Evolutionary conservation across 345 rosid species (phyloP), one percentile per base, ranked within the genome.

Genomic region (Eutrema japonicum): DNA sequence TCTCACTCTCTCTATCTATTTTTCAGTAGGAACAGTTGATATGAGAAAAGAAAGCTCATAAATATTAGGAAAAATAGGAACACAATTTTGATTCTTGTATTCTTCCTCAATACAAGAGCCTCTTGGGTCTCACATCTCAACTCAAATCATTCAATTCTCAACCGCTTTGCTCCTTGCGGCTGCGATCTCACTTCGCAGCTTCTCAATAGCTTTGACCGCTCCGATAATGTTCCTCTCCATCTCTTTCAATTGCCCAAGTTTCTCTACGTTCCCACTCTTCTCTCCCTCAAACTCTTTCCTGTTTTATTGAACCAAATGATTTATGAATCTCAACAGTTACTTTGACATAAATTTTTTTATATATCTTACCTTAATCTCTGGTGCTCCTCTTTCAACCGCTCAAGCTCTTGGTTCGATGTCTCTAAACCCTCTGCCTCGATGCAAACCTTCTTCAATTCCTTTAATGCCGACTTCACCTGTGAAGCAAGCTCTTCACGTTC

Each of bases 171-270:
- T 63, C 48, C 59, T 58, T 71, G 66, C 72, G 8, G 59, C 22
- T 7, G 74, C 56, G 59, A 88, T 82, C 64, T 85, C 89, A 50
- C 81, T 76, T 12, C 78, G 83, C 58, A 93, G 71, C 45, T 74
- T 85, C 77, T 91, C 97, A 61, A 88, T 80, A 72, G 84, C 85
- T 74, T 83, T 84, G 37, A 88, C 96, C 74, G 87, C 87, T 60
- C 77, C 85, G 29, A 85, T 83, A 26, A 91, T 81, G 57, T 77
- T 80, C 36, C 80, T 83, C 81, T 93, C 97, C 89, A 70, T 84
- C 11, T 80, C 83, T 79, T 81, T 83, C 82, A 93, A 45, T 64
- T 84, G 84, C 75, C 48, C 78, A 77, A 88, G 94, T 76, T 78
- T 83, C 69, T 81, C 90, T 47, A 89, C 70, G 79, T 93, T 93